Percentiles rank a stretch among this genome's conserved stretches.
These are phyloP conservation scores for Persicaria tinctoria DNA, from an alignment of 148 eudicot genomes.

Conservation along the genomic window DNA sequence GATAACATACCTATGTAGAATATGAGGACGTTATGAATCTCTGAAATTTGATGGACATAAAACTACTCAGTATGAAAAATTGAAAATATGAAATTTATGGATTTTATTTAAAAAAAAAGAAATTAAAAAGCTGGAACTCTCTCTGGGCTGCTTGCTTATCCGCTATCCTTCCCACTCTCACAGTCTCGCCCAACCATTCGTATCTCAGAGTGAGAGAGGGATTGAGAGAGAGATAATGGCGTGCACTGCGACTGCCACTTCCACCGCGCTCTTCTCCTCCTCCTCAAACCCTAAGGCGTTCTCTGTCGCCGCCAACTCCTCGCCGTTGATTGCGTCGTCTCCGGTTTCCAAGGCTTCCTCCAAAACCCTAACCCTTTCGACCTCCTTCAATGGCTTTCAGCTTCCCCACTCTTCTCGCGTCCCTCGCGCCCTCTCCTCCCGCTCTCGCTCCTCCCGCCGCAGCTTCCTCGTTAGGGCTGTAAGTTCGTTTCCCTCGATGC, in stretches of 20 bases:
- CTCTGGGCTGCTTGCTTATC: no score
- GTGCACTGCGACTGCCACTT: neutral
- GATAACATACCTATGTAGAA: no score
- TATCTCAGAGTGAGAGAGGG: no score
- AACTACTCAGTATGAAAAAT: no score
- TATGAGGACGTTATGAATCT: no score
- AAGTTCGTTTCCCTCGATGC: neutral
- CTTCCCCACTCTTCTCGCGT: neutral
- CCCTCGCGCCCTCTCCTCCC: neutral
- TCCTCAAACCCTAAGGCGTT: neutral
- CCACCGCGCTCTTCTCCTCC: neutral
- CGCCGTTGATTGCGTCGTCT: neutral
- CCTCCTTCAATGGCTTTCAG: conserved; percentile 10
- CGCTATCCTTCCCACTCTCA: no score
- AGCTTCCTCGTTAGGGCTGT: conserved; percentile 10
- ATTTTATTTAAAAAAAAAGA: no score
- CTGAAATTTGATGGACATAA: no score
- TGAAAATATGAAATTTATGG: no score
- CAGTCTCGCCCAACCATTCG: no score
- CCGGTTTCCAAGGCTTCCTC: neutral
- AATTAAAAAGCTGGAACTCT: no score
- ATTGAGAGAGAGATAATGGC: no score
- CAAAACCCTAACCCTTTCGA: conserved; percentile 6
- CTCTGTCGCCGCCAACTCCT: neutral
- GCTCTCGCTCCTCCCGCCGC: neutral